Evolutionary conservation across 768 basidiomycete species (phyloP).

Genomic region (Agaricus blazei): DNA sequence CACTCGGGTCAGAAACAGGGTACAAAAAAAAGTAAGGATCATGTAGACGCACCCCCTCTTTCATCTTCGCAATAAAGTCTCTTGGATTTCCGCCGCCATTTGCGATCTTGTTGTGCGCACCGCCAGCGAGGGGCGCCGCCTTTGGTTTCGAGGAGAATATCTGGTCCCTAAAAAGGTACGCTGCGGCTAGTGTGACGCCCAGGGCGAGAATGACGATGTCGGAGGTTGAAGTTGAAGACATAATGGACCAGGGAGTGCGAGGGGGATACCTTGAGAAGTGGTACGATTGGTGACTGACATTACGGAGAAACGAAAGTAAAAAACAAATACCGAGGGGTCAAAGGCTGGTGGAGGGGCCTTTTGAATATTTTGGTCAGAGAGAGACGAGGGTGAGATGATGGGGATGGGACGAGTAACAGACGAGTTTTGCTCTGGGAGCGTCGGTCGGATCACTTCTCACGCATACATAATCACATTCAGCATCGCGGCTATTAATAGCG

Average conservation of each 20-base stretch:
- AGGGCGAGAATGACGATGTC: conserved; percentile 70
- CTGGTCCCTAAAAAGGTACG: conserved; percentile 82
- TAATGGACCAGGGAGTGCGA: conserved; percentile 29
- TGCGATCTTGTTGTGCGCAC: conserved; percentile 35
- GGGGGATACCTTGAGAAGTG: conserved; percentile 33
- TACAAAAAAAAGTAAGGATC: not conserved
- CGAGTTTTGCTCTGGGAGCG: conserved; percentile 8
- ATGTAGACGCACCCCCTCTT: conserved; percentile 66
- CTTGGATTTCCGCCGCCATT: conserved; percentile 85
- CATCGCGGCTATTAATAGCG: not conserved
- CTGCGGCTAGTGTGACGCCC: conserved; percentile 69
- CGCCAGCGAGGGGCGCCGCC: conserved; percentile 29
- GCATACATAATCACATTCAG: not conserved
- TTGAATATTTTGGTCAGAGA: conserved; percentile 5
- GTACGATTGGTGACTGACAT: conserved; percentile 32
- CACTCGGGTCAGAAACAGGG: conserved; percentile 8
- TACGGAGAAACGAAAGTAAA: conserved; percentile 16
- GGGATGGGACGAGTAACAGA: conserved; percentile 1
- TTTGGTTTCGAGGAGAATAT: conserved; percentile 70
- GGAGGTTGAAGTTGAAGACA: conserved; percentile 62
- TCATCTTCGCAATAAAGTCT: conserved; percentile 94
- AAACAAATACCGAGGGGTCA: conserved; percentile 10
- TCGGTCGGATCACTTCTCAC: conserved; percentile 14
- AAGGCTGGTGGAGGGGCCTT: conserved; percentile 15
- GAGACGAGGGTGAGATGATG: conserved; percentile 10